These are phyloP conservation scores for Hippophae tibetana DNA, from an alignment of 306 rosid genomes.

Conservation along the genomic window DNA sequence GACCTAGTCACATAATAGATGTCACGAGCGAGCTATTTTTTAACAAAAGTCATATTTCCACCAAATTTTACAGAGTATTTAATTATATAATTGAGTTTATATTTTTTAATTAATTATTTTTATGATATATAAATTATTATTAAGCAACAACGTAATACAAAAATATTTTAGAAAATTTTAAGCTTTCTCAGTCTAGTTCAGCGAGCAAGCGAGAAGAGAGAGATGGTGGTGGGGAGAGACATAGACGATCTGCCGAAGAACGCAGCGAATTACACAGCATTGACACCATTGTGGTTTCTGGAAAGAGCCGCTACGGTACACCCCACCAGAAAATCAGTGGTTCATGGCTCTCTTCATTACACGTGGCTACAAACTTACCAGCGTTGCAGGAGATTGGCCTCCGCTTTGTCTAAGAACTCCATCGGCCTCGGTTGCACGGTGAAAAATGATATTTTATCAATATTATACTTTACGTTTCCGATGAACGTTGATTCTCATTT, in stretches of 20 bases:
- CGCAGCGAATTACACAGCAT: constrained; percentile 70
- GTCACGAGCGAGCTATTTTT: too few species aligned
- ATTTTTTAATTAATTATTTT: too few species aligned
- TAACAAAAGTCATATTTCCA: too few species aligned
- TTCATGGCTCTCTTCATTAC: constrained; percentile 70
- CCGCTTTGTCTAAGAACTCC: constrained; percentile 56
- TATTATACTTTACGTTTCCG: background rate
- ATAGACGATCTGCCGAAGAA: constrained; percentile 81
- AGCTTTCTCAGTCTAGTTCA: background rate
- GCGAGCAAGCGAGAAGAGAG: background rate
- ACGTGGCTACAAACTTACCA: constrained; percentile 78
- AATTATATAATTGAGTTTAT: too few species aligned
- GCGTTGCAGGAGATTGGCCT: constrained; percentile 79
- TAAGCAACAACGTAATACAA: too few species aligned
- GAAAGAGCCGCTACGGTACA: constrained; percentile 80
- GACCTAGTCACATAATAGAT: too few species aligned
- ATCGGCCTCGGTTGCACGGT: constrained; percentile 72
- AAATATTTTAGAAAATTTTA: too few species aligned
- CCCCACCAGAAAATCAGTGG: constrained; percentile 53
- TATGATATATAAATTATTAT: too few species aligned
- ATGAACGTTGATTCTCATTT: background rate
- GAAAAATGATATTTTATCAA: background rate
- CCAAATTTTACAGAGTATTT: too few species aligned
- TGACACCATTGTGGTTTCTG: constrained; percentile 83
- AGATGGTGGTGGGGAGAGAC: constrained; percentile 33